Percentiles rank a stretch among this genome's conserved stretches.
Conservation (phyloP, 208 protist genomes). For the Leishmania lainsoni region DNA sequence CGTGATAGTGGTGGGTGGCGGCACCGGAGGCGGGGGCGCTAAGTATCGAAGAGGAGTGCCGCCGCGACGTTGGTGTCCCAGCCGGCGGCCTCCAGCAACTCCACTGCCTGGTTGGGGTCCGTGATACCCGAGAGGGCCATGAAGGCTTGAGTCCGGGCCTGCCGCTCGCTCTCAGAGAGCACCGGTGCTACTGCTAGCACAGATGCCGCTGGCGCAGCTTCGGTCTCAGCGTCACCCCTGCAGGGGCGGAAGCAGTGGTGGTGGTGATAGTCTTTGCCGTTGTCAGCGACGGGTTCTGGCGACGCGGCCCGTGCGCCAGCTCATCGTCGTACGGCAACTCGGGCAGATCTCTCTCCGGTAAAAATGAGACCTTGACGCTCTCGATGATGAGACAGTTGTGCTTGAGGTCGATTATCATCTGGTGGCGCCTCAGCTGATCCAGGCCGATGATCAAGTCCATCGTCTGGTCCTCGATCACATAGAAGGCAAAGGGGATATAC, state of each 20-base stretch:
- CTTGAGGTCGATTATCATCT: slow-evolving; percentile 75
- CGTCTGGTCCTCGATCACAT: slow-evolving; percentile 85
- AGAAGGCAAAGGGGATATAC: slow-evolving; percentile 85
- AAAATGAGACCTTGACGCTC: slow-evolving; percentile 51
- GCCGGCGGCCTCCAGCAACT: slow-evolving; percentile 48
- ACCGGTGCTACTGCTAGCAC: neutral
- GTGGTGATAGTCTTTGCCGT: neutral
- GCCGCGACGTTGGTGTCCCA: slow-evolving; percentile 57
- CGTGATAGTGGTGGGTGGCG: neutral
- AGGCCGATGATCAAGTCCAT: slow-evolving; percentile 95
- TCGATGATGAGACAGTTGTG: slow-evolving; percentile 57
- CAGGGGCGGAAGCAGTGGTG: neutral
- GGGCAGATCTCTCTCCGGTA: slow-evolving; percentile 57
- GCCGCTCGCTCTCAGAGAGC: slow-evolving; percentile 2
- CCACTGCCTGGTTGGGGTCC: slow-evolving; percentile 19
- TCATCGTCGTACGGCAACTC: neutral
- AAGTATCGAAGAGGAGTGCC: slow-evolving; percentile 21
- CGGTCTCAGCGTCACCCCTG: neutral
- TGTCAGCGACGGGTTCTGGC: neutral
- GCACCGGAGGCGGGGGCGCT: neutral
- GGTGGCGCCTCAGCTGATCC: slow-evolving; percentile 92
- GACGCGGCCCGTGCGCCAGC: neutral
- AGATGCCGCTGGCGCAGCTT: neutral
- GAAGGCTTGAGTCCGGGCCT: slow-evolving; percentile 28
- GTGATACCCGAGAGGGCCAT: slow-evolving; percentile 45